Base-by-base conservation (phyloP, 179 eudicot species). In the Beta corolliflora region DNA sequence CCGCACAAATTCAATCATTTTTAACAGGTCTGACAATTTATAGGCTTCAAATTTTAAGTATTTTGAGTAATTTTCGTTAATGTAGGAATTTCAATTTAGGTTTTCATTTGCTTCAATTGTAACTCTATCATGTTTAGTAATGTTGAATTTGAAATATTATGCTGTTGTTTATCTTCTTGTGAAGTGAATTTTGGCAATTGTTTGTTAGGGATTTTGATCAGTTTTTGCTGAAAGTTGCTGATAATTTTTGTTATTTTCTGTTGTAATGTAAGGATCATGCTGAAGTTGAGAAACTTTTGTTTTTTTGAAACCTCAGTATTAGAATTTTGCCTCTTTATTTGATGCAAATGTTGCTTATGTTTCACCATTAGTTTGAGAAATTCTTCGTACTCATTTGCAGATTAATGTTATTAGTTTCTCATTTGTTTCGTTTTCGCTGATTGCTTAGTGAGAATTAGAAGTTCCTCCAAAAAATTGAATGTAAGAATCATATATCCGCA, bases 131-230 rank as follows among this genome's bases (percentile, higher is more conserved):
- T 14, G 8, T 71, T 50, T 72, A 23, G 41, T 9, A 53, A 41
- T 74, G 79, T 41, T 75, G 65, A 74, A 15, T 41, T 63, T 18
- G 18, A 61, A 58, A 23, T 71, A 21, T 72, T 15, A 44, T 13
- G 41, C 7, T 75, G 23, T 56, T 36, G 45, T 31, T 73, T 23
- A 56, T 56, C 11, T 41, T 1, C n/a, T 31, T 75, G 16, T 29
- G 21, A 25, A 25, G 56, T 50, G 29, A 48, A 48, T 73, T 29
- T 55, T 52, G 59, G 19, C 5, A n/a, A 10, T 61, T 12, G 60
- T 0, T 29, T 61, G 58, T 60, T 76, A 53, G 75, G 74, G 76
- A 58, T 79, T 73, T 83, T 52, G 77, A 80, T 61, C 48, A 59
- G 9, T 60, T 15, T 41, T 44, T 56, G 60, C 67, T 44, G 36